phyloP scores from a whole-genome alignment of 2,329 filamentous ascomycete genomes.

The Xylariaceae sp. region DNA sequence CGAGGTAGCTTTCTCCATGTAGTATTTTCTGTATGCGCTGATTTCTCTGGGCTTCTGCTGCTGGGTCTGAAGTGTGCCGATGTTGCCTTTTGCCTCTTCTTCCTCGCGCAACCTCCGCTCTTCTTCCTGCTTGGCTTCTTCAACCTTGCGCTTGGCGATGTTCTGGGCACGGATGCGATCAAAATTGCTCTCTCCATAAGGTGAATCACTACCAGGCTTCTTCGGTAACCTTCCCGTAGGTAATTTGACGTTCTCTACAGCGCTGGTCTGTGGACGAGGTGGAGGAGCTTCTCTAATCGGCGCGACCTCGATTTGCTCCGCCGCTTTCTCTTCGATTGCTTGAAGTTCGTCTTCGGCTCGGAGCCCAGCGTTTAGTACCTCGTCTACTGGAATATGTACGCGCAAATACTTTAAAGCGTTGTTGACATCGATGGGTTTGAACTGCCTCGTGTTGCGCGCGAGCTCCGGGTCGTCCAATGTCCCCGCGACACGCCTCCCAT shows the following conservation, averaged over 20 bases:
- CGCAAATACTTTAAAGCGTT: slow-evolving; percentile 54
- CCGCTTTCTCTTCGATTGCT: slow-evolving; percentile 40
- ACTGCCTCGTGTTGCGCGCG: slow-evolving; percentile 44
- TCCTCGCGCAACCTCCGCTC: slow-evolving; percentile 40
- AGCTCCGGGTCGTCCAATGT: slow-evolving; percentile 58
- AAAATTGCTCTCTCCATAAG: slow-evolving; percentile 55
- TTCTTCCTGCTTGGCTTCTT: slow-evolving; percentile 41
- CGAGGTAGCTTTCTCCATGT: slow-evolving; percentile 44
- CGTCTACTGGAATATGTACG: slow-evolving; percentile 51
- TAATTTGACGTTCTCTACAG: slow-evolving; percentile 7
- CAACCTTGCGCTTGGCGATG: slow-evolving; percentile 45
- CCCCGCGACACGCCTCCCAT: slow-evolving; percentile 61
- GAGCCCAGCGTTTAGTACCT: slow-evolving; percentile 57
- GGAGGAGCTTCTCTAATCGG: slow-evolving; percentile 18
- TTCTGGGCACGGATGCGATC: slow-evolving; percentile 55
- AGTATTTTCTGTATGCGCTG: slow-evolving; percentile 39
- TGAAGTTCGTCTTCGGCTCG: slow-evolving; percentile 60
- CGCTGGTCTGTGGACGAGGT: slow-evolving; percentile 10
- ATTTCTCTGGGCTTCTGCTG: slow-evolving; percentile 34
- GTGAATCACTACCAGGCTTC: slow-evolving; percentile 37
- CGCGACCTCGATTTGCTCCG: slow-evolving; percentile 18
- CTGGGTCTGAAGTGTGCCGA: slow-evolving; percentile 40
- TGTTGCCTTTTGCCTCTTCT: slow-evolving; percentile 33
- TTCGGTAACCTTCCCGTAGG: slow-evolving; percentile 25
- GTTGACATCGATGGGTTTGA: slow-evolving; percentile 37